Base-by-base conservation (phyloP, 1,139 yeast genomes). In the Wickerhamomyces sp. region DNA sequence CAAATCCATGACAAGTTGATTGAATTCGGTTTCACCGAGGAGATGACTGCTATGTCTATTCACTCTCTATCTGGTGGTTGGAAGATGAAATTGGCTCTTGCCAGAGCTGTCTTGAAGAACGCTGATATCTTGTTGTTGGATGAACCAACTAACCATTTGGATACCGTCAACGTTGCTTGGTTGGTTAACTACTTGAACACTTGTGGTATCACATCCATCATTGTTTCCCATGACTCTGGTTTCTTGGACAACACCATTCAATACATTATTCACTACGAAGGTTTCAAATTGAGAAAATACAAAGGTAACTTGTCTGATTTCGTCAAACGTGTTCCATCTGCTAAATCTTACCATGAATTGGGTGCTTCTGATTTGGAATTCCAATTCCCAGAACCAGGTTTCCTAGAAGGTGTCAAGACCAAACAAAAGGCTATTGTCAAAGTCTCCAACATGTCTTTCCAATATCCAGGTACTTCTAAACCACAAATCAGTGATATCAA, bases 91-190 rank as follows among this genome's bases (percentile, higher is more conserved):
- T 81, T 91, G 68, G 98, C 96, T 64, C 79, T 91, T 62, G 97
- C 97, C 57, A 86, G 96, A 75, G 98, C 98, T 63, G 96, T 91
- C 66, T 84, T 91, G 73, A 86, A 86, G 78, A 88, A 88, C 72
- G 97, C 97, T 59, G 97, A 91, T 72, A 91, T 91, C 64, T 78
- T 91, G 70, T 78, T 91, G 69, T 81, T 91, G 67, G 98, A 91
- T 78, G 98, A 91, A 78, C 98, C 98, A 75, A 91, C 98, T 65
- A 91, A 91, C 83, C 98, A 91, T 76, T 85, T 91, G 83, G 98
- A 91, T 75, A 89, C 95, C 59, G 95, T 87, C 58, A 91, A 91
- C 72, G 97, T 91, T 62, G 95, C 95, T 64, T 91, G 98, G 98
- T 85, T 91, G 73, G 95, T 85, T 69, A 84, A 91, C 91, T 91